These are phyloP conservation scores for Earliella scabrosa DNA, from an alignment of 1,284 basidiomycete species.

Conservation along the genomic window DNA sequence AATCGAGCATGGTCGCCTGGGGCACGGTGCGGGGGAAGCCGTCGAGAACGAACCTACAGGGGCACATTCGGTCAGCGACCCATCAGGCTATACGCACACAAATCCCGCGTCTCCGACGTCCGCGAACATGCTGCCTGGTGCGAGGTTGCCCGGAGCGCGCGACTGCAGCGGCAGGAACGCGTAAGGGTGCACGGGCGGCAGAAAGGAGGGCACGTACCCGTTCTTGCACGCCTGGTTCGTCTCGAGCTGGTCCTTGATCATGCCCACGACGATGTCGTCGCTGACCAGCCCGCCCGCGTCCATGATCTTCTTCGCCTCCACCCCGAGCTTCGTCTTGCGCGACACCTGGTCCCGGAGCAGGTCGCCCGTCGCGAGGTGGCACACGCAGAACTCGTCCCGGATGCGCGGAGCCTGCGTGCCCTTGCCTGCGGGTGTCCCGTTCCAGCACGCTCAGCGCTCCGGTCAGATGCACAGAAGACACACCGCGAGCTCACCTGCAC, in stretches of 20 bases:
- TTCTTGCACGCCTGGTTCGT: constrained; percentile 93
- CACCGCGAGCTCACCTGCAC: constrained; percentile 73
- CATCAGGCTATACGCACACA: not conserved
- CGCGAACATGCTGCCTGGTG: not conserved
- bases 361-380: constrained; percentile 98
- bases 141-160: constrained; percentile 5
- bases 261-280: constrained; percentile 97
- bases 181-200: constrained; percentile 6
- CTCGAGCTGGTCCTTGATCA: constrained; percentile 97
- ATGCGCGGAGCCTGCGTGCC: constrained; percentile 97
- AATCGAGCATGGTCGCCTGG: constrained; percentile 97
- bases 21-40: constrained; percentile 98
- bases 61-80: constrained; percentile 1
- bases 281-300: constrained; percentile 92
- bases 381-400: constrained; percentile 92
- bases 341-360: constrained; percentile 96
- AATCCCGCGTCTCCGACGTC: not conserved
- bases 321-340: constrained; percentile 86
- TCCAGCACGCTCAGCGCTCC: not conserved
- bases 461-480: not conserved
- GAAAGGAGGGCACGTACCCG: constrained; percentile 60
- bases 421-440: constrained; percentile 75
- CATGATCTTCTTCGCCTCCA: constrained; percentile 98
- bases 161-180: constrained; percentile 1
- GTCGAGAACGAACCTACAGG: constrained; percentile 90